Evolutionary conservation across 257 asterid species (phyloP), one percentile per base, ranked within the genome.

Genomic region (Solanum sejunctum): DNA sequence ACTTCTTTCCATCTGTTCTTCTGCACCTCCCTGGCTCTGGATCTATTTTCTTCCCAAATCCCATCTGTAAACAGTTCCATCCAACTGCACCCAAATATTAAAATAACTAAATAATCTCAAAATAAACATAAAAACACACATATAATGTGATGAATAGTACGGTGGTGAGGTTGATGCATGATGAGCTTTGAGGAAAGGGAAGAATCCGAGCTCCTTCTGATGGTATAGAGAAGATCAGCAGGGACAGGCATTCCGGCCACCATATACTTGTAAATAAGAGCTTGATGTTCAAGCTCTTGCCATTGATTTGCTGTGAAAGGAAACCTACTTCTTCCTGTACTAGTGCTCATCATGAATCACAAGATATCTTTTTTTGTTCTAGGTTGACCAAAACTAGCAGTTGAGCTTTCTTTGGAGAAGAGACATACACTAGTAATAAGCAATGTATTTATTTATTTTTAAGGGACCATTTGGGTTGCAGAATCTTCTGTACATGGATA

Each of bases 1-100:
- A 96, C 55, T 96, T 96, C 88, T 96, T 96, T 12, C 99, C 99
- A 89, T 96, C 99, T 45, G 99, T 96, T 87, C 99, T 92, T 58
- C 99, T 86, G 84, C 99, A 96, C 64, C 99, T 92, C 73, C 99
- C 99, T 78, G 99, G 99, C 86, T 96, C 99, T 28, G 98, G 95
- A 87, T 95, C 99, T 63, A 95, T 90, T 72, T 96, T 96, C 79
- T 94, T 88, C 18, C 98, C 98, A 80, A 92, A 94, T 18, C 98
- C 99, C 94, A 94, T 90, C 81, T 93, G 97, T 21, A 92, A 94
- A 83, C 92, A 86, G 88, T 87, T 94, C 98, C 97, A 94, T 51
- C 99, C 98, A 80, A 90, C 97, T 94, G 85, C 91, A 87, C 45
- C 52, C 45, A 64, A 85, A 16, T 8, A 32, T 28, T 15, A 15